Evolutionary conservation across 2,329 filamentous ascomycete genomes (phyloP).

Genomic region (Phialophora expanda): DNA sequence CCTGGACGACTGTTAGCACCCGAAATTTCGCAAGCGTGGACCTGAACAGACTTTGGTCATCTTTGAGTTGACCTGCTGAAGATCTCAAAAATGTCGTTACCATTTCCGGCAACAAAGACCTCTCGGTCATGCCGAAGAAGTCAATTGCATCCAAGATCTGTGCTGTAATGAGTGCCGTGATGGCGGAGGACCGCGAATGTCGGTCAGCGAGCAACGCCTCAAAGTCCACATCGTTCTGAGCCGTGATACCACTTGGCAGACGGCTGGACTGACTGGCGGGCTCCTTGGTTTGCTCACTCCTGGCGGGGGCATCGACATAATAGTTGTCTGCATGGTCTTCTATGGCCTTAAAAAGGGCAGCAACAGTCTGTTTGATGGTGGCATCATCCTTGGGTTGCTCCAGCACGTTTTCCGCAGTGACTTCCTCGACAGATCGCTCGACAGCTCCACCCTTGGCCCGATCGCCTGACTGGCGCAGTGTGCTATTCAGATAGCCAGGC

Average conservation of each 20-base stretch:
- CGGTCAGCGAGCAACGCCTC: background rate
- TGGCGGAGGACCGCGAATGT: slow-evolving; percentile 3
- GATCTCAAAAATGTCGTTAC: slow-evolving; percentile 4
- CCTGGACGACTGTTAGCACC: background rate
- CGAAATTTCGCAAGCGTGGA: background rate
- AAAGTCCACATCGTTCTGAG: background rate
- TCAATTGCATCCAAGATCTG: slow-evolving; percentile 14
- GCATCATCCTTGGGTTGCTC: slow-evolving; percentile 12
- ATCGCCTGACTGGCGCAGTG: background rate
- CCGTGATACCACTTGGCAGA: background rate
- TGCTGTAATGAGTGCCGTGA: slow-evolving; percentile 8
- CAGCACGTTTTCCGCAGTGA: slow-evolving; percentile 10
- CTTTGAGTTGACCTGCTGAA: background rate
- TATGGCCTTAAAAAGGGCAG: slow-evolving; percentile 8
- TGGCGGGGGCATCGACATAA: background rate
- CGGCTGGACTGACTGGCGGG: too few relatives aligned
- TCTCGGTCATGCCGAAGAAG: slow-evolving; percentile 12
- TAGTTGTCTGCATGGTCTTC: slow-evolving; percentile 11
- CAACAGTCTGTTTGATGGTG: slow-evolving; percentile 4
- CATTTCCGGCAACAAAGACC: slow-evolving; percentile 12
- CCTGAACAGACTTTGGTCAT: slow-evolving; percentile 1
- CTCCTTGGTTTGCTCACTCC: background rate
- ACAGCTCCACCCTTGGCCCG: background rate
- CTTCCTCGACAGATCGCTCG: slow-evolving; percentile 8
- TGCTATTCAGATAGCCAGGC: slow-evolving; percentile 3